phyloP scores from a whole-genome alignment of 2,329 filamentous ascomycete species.

The Plectosphaerella sp. region DNA sequence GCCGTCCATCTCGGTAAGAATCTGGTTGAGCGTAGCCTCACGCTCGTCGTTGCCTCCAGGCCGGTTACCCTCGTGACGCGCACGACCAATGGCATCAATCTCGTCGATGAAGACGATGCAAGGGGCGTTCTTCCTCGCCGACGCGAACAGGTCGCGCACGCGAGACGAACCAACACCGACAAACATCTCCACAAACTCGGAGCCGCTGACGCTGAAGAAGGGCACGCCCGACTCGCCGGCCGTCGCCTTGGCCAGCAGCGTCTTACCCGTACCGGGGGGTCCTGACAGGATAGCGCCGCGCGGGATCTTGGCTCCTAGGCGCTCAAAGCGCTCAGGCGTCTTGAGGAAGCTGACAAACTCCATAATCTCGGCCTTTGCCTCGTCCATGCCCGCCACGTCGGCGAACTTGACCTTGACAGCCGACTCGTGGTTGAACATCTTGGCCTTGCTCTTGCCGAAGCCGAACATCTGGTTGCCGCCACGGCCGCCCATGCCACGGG shows the following conservation, averaged over 20 bases:
- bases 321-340: slow-evolving; percentile 87
- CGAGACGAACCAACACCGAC: slow-evolving; percentile 96
- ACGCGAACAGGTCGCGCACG: slow-evolving; percentile 91
- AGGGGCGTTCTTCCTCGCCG: slow-evolving; percentile 89
- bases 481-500: slow-evolving; percentile 67
- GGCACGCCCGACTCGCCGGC: slow-evolving; percentile 95
- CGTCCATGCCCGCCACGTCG: slow-evolving; percentile 96
- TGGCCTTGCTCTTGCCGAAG: slow-evolving; percentile 92
- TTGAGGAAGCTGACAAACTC: slow-evolving; percentile 98
- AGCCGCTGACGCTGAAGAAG: slow-evolving; percentile 97
- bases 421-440: slow-evolving; percentile 96
- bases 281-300: slow-evolving; percentile 94
- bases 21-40: slow-evolving; percentile 95
- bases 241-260: slow-evolving; percentile 91
- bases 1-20: slow-evolving; percentile 98
- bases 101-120: slow-evolving; percentile 99
- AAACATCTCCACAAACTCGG: slow-evolving; percentile 99
- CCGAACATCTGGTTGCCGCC: slow-evolving; percentile 82
- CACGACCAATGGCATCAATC: slow-evolving; percentile 95
- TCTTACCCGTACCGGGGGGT: slow-evolving; percentile 98
- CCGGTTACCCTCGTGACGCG: slow-evolving; percentile 70
- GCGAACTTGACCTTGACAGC: slow-evolving; percentile 96
- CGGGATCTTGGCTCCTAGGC: slow-evolving; percentile 94
- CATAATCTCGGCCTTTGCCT: slow-evolving; percentile 98
- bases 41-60: slow-evolving; percentile 89